Base-by-base conservation (phyloP, 164 flowering plant genomes). In the Nymphaea thermarum region DNA sequence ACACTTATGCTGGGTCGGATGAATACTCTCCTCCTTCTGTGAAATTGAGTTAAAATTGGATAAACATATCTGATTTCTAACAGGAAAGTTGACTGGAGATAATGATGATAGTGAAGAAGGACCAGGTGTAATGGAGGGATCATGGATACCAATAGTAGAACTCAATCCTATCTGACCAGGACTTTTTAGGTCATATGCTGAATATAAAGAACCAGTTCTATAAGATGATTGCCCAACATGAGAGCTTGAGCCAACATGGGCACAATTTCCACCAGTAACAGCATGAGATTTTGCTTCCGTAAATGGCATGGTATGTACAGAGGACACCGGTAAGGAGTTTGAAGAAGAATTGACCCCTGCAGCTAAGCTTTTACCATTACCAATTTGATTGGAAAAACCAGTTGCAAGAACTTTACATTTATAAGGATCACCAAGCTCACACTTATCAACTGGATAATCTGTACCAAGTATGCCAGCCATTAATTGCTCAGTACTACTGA, bases 371-470 rank as follows among this genome's bases (percentile, higher is more conserved):
- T 77, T 73, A 64, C 70, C 79, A 47, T 60, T 76, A 44, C 67
- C 82, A 16, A 16, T 8, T 36, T 70, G 63, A 67, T 68, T 68
- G 18, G 67, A 68, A 64, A 75, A 66, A 75, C 62, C 67, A 17
- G 62, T 43, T 6, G 66, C 68, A 70, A 69, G 60, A 7, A 65
- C 44, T 60, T 60, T 66, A 10, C 63, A 60, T 18, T 73, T 74
- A 65, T 63, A 63, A 14, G 53, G 64, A 68, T 59, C 64, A 43
- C 59, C n/a, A 17, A 70, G 71, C 4, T 44, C 63, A 66, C 18
- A 60, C 63, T 76, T 74, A 44, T 65, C 44, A 67, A 65, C 25
- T 76, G 68, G 73, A 72, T 77, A 68, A 73, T 73, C 75, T 69
- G 47, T 47, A 61, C 70, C 66, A 18, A 43, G 73, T 62, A 66